Evolutionary conservation across 805 yeast genomes (phyloP).

Genomic region (Candida suzukii): DNA sequence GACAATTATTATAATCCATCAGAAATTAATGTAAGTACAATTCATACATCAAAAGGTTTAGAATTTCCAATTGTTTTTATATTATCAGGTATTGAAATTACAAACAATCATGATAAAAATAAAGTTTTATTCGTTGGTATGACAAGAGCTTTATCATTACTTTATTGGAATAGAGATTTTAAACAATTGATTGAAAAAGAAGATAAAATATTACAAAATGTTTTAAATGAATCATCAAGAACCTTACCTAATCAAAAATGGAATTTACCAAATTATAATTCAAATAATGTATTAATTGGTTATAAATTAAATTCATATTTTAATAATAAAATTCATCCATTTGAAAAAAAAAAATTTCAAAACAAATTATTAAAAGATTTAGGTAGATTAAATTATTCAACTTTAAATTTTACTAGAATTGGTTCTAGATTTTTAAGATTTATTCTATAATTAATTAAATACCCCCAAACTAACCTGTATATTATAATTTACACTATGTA

Average conservation of each 20-base stretch:
- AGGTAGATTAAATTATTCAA: slow-evolving; percentile 3
- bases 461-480: too few relatives aligned
- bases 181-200: too few relatives aligned
- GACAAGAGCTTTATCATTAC: slow-evolving; percentile 50
- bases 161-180: slow-evolving; percentile 28
- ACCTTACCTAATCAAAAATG: too few relatives aligned
- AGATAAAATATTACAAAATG: too few relatives aligned
- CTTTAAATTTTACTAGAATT: background rate
- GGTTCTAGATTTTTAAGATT: too few relatives aligned
- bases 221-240: too few relatives aligned
- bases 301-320: too few relatives aligned
- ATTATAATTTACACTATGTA: too few relatives aligned
- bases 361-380: slow-evolving; percentile 7
- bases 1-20: slow-evolving; percentile 17
- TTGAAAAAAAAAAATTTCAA: slow-evolving; percentile 6
- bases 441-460: too few relatives aligned
- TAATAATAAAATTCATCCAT: slow-evolving; percentile 6
- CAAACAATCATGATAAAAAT: slow-evolving; percentile 22
- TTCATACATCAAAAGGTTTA: slow-evolving; percentile 69
- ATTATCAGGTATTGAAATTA: slow-evolving; percentile 17
- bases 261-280: too few relatives aligned
- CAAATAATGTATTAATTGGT: too few relatives aligned
- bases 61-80: slow-evolving; percentile 68
- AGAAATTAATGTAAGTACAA: slow-evolving; percentile 52
- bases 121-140: slow-evolving; percentile 56